Evolutionary conservation across 345 rosid species (phyloP), one percentile per base, ranked within the genome.

Genomic region (Moricandia arvensis): DNA sequence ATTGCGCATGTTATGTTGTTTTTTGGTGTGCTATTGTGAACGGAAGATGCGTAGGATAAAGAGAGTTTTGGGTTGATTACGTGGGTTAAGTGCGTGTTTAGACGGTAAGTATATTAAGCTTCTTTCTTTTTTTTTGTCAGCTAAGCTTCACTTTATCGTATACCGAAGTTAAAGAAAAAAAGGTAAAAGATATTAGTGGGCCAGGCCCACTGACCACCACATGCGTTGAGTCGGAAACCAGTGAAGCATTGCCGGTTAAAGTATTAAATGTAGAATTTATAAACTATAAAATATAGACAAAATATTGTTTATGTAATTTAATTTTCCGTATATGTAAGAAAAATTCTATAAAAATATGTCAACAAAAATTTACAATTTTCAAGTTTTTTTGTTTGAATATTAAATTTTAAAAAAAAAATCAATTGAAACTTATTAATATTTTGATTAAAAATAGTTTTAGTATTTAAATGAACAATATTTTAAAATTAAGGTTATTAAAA

Each of bases 161-260:
- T 21, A 21, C 24, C 24, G 24, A 21, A 21, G 24, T 21, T 21
- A 21, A 53, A 75, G 66, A 59, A 54, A 8, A 60, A 74, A 27
- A n/a, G 24, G 24, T 21, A 2, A 38, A 30, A 61, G 38, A n/a
- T 61, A 69, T 55, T 60, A 60, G 87, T 83, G 87, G 93, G 85
- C 79, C 84, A 71, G 81, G 79, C 75, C 82, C 82, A 87, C 86
- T 82, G 84, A 84, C 87, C 89, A 55, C 86, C 89, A 89, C 88
- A 87, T 89, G 93, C 80, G 81, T 33, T 37, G 79, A 85, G 85
- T 82, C 89, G 76, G 89, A 82, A 71, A 86, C 82, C 87, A 90
- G 68, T 70, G 86, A 85, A 82, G 66, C 85, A 77, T 75, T 80
- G 78, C 68, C 76, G 68, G 77, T 71, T 27, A 72, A 69, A 77